phyloP scores from a whole-genome alignment of 1,284 basidiomycete genomes.

The Phaffia rhodozyma region DNA sequence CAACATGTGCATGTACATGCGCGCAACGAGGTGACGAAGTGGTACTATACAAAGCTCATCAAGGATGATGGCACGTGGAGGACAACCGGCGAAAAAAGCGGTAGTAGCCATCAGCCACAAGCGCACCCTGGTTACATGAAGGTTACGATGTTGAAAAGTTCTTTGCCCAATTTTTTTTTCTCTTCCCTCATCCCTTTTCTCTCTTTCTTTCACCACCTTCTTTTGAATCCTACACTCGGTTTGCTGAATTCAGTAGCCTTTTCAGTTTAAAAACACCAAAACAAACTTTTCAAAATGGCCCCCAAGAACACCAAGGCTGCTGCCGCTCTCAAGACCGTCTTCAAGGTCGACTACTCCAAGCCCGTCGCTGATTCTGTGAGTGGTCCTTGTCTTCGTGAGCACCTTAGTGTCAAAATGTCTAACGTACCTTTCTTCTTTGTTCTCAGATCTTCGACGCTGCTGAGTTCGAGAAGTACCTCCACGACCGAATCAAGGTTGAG shows the following conservation, averaged over 20 bases:
- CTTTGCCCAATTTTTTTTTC: constrained; percentile 14
- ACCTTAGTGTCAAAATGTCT: constrained; percentile 3
- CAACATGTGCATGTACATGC: too few species aligned
- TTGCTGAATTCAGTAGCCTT: constrained; percentile 11
- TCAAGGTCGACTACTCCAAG: constrained; percentile 93
- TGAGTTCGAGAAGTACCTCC: constrained; percentile 76
- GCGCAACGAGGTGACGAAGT: too few species aligned
- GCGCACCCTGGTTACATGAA: too few species aligned
- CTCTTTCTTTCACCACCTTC: not conserved
- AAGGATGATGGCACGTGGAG: too few species aligned
- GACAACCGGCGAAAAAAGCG: too few species aligned
- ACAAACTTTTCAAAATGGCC: constrained; percentile 12
- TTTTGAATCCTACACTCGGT: not conserved
- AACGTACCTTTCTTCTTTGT: not conserved
- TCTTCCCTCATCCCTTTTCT: not conserved
- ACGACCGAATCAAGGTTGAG: constrained; percentile 80
- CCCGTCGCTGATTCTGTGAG: constrained; percentile 73
- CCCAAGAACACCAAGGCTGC: constrained; percentile 32
- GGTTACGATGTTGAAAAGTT: not conserved
- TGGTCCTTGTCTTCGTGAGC: constrained; percentile 32
- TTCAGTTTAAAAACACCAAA: not conserved
- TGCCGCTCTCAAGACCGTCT: constrained; percentile 53
- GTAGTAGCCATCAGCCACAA: too few species aligned
- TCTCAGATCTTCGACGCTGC: constrained; percentile 56
- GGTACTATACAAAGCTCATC: too few species aligned